phyloP scores from a whole-genome alignment of 352 stramenopile genomes.

The Phytopythium litorale region DNA sequence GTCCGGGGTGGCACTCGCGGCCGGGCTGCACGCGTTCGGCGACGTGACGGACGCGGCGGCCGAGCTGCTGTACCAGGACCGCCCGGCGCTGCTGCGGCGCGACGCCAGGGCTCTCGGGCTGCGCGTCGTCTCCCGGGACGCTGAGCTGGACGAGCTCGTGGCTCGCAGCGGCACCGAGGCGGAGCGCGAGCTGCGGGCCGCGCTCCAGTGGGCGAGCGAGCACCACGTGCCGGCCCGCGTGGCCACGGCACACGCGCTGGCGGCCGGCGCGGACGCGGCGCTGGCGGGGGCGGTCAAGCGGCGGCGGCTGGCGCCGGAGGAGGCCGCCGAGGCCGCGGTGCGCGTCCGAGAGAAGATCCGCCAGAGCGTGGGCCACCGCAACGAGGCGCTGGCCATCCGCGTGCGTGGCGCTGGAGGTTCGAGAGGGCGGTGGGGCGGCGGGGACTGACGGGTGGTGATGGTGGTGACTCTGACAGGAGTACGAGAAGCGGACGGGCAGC shows the following conservation, averaged over 20 bases:
- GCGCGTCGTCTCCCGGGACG: conserved; percentile 49
- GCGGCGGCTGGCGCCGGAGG: conserved; percentile 31
- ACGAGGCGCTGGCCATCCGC: conserved; percentile 59
- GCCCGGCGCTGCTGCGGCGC: conserved; percentile 37
- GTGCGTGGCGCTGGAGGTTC: conserved; percentile 12
- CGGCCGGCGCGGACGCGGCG: conserved; percentile 35
- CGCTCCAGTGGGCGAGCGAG: conserved; percentile 46
- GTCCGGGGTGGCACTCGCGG: conserved; percentile 64
- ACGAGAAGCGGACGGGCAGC: conserved; percentile 56
- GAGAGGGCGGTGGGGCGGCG: neutral
- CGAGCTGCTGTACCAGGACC: conserved; percentile 66
- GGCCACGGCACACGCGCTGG: conserved; percentile 25
- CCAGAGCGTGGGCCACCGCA: conserved; percentile 59
- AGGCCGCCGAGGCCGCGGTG: conserved; percentile 35
- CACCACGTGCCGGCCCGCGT: conserved; percentile 22
- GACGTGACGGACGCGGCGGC: conserved; percentile 45
- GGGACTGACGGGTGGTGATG: neutral
- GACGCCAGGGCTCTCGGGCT: conserved; percentile 46
- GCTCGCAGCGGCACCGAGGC: conserved; percentile 34
- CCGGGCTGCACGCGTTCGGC: conserved; percentile 71
- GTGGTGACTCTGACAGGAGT: conserved; percentile 24
- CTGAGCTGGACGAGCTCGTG: conserved; percentile 52
- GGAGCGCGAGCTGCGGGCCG: conserved; percentile 36
- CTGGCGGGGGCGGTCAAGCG: conserved; percentile 36
- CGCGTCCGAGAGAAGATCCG: conserved; percentile 57